A percentile compares a stretch with the other conserved stretches of the same genome.
phyloP scores from a whole-genome alignment of 805 yeast species.

The Cyberlindnera amylophila region DNA sequence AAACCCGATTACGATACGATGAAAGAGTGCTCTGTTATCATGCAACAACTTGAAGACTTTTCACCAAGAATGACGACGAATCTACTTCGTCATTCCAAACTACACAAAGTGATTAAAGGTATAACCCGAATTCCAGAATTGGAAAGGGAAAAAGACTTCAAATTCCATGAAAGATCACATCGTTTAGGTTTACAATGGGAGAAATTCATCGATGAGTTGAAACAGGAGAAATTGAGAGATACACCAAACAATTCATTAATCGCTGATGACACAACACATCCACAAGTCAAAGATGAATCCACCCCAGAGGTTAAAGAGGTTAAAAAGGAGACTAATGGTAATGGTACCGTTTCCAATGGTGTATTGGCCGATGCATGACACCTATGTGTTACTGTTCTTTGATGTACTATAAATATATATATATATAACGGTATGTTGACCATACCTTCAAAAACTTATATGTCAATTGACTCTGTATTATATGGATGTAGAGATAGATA shows the following conservation, averaged over 20 bases:
- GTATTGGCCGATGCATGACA: neutral
- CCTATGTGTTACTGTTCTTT: neutral
- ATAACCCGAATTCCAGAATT: slow-evolving; percentile 38
- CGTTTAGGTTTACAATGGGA: slow-evolving; percentile 42
- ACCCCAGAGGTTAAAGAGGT: neutral
- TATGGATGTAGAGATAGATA: neutral
- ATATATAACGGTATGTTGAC: no score
- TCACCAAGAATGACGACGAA: slow-evolving; percentile 35
- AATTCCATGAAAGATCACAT: slow-evolving; percentile 42
- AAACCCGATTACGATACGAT: slow-evolving; percentile 39
- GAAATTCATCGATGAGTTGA: slow-evolving; percentile 33
- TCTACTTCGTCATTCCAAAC: slow-evolving; percentile 40
- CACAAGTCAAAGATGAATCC: neutral
- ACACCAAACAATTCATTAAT: slow-evolving; percentile 19
- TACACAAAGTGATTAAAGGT: slow-evolving; percentile 51
- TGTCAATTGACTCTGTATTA: no score
- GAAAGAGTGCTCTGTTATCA: slow-evolving; percentile 24
- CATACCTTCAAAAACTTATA: no score
- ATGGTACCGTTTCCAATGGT: neutral
- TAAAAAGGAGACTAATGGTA: neutral
- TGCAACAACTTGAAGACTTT: slow-evolving; percentile 40
- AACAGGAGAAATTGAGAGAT: slow-evolving; percentile 28
- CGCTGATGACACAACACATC: neutral
- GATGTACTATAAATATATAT: neutral
- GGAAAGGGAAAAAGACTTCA: slow-evolving; percentile 40